Evolutionary conservation across 2,329 filamentous ascomycete genomes (phyloP).

Genomic region (Xylaria sp.): DNA sequence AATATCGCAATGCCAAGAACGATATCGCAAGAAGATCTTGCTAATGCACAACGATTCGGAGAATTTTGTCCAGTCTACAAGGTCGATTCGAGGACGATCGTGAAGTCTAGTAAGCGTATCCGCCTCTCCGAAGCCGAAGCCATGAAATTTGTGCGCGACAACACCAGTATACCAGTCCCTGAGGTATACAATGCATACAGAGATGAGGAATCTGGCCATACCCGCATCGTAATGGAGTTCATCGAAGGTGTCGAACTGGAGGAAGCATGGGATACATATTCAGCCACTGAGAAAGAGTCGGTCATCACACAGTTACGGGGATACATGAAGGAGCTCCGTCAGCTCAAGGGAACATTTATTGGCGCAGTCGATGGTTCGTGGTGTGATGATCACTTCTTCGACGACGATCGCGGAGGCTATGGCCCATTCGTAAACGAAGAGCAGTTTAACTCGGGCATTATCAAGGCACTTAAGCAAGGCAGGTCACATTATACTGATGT

Average conservation of each 20-base stretch:
- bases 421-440: conserved; percentile 29
- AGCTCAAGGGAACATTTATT: conserved; percentile 29
- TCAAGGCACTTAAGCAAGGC: conserved; percentile 26
- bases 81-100: conserved; percentile 27
- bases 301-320: conserved; percentile 23
- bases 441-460: conserved; percentile 28
- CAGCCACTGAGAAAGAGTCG: conserved; percentile 25
- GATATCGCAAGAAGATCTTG: conserved; percentile 27
- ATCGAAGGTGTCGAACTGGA: conserved; percentile 31
- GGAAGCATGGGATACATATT: conserved; percentile 32
- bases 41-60: conserved; percentile 13
- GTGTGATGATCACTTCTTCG: conserved; percentile 32
- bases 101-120: conserved; percentile 26
- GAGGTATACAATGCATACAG: conserved; percentile 33
- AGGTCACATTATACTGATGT: conserved; percentile 15
- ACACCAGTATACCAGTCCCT: conserved; percentile 33
- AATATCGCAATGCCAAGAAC: conserved; percentile 17
- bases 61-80: conserved; percentile 27
- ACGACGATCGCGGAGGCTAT: conserved; percentile 16
- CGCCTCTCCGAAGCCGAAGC: conserved; percentile 31
- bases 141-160: conserved; percentile 31
- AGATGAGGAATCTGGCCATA: conserved; percentile 32
- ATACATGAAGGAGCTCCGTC: conserved; percentile 30
- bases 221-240: conserved; percentile 35
- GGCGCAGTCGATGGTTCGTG: conserved; percentile 26